phyloP scores from a whole-genome alignment of 2,329 filamentous ascomycete genomes.

The Aspergillus fijiensis region DNA sequence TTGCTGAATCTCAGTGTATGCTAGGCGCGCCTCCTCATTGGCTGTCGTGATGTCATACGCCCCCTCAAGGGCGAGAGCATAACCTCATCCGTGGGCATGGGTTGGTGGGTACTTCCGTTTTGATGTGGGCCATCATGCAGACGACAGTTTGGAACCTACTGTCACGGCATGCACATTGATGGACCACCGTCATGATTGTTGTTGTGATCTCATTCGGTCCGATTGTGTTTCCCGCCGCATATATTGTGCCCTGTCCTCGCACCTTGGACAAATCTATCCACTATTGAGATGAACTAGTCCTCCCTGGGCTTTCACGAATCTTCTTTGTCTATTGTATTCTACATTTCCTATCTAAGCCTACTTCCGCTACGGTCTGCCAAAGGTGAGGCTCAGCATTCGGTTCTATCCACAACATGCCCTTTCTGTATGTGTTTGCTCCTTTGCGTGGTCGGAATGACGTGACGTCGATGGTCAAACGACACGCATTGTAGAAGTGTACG shows the following conservation, averaged over 20 bases:
- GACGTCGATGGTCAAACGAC: neutral
- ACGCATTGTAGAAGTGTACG: neutral
- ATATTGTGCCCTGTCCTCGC: neutral
- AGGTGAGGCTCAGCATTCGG: neutral
- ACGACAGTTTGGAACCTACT: neutral
- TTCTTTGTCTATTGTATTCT: neutral
- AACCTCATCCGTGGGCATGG: constrained; percentile 5
- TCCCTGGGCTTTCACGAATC: constrained; percentile 3
- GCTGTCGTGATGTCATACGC: constrained; percentile 15
- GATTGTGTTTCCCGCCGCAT: constrained; percentile 1
- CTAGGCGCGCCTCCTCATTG: neutral
- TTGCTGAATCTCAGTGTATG: neutral
- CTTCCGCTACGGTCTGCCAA: neutral
- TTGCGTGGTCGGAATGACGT: neutral
- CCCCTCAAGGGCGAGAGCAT: neutral
- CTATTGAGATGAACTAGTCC: constrained; percentile 1
- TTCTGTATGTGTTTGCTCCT: neutral
- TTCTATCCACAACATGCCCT: neutral
- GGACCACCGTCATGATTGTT: constrained; percentile 2
- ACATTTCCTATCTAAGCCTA: neutral
- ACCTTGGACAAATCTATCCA: neutral
- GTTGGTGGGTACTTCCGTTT: neutral
- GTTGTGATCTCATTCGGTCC: constrained; percentile 16
- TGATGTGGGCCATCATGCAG: neutral
- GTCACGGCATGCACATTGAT: neutral